Conservation (phyloP, 495 filamentous ascomycete genomes). For the Neurospora sp. region DNA sequence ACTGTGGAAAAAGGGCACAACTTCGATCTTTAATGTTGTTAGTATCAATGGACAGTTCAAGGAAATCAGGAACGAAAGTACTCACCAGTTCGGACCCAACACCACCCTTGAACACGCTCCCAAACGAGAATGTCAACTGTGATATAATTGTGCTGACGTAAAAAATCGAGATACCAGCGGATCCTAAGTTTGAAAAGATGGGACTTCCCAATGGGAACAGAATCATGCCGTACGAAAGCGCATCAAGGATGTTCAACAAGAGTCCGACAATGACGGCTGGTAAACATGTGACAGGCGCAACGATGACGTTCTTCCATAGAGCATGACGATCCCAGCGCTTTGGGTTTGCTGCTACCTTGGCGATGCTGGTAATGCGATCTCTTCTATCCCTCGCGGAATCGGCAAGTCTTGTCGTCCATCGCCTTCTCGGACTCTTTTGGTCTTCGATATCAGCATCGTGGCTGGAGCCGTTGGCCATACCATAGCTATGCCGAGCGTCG, state of each 20-base stretch:
- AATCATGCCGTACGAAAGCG: slow-evolving; percentile 93
- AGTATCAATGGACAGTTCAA: background rate
- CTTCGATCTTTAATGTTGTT: slow-evolving; percentile 58
- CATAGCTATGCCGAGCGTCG: slow-evolving; percentile 16
- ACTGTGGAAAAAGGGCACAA: slow-evolving; percentile 94
- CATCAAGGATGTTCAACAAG: slow-evolving; percentile 86
- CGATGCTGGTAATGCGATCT: background rate
- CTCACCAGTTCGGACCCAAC: slow-evolving; percentile 90
- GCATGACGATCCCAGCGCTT: slow-evolving; percentile 61
- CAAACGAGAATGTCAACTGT: slow-evolving; percentile 83
- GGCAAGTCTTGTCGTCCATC: slow-evolving; percentile 10
- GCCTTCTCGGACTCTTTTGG: slow-evolving; percentile 14
- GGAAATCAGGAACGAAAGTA: background rate
- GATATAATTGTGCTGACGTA: slow-evolving; percentile 95
- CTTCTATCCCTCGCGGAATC: slow-evolving; percentile 2
- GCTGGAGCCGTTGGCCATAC: slow-evolving; percentile 6
- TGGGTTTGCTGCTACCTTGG: slow-evolving; percentile 36
- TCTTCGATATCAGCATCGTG: slow-evolving; percentile 29
- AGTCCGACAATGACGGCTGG: slow-evolving; percentile 84
- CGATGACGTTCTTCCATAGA: slow-evolving; percentile 53
- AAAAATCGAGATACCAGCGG: slow-evolving; percentile 96
- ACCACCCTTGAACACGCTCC: slow-evolving; percentile 82
- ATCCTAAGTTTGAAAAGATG: slow-evolving; percentile 71
- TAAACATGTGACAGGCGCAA: slow-evolving; percentile 57
- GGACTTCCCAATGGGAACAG: slow-evolving; percentile 81